Evolutionary conservation across 148 eudicot species (phyloP).

Genomic region (Nyssa sinensis): DNA sequence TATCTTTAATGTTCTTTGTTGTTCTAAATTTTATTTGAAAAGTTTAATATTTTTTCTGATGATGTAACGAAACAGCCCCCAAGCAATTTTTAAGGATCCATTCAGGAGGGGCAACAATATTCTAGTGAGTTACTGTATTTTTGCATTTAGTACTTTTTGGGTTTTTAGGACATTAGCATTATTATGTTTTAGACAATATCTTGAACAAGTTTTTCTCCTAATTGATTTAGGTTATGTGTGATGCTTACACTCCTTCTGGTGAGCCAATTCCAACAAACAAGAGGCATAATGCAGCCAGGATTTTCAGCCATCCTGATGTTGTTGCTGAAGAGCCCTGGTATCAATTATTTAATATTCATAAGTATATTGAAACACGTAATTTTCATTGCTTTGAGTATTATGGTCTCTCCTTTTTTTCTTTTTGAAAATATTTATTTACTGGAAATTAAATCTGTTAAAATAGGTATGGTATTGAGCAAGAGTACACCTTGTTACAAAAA

Average conservation of each 20-base stretch:
- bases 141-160: not conserved
- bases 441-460: not conserved
- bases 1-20: not conserved
- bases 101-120: slow-evolving; percentile 48
- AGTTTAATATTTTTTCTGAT: not conserved
- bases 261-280: slow-evolving; percentile 55
- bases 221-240: slow-evolving; percentile 42
- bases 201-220: not conserved
- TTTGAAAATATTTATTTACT: not conserved
- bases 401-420: not conserved
- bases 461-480: slow-evolving; percentile 56
- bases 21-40: not conserved
- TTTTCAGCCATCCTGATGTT: slow-evolving; percentile 46
- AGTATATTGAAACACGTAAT: not conserved
- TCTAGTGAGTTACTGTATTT: slow-evolving; percentile 18
- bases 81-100: slow-evolving; percentile 48
- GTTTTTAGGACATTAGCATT: not conserved
- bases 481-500: slow-evolving; percentile 50
- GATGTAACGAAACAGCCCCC: slow-evolving; percentile 27
- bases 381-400: not conserved
- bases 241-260: slow-evolving; percentile 48
- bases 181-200: not conserved
- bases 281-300: slow-evolving; percentile 37
- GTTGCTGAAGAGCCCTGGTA: slow-evolving; percentile 49
- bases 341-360: not conserved